Conservation (phyloP, 768 basidiomycete genomes). For the Phylloporus arenicola region DNA sequence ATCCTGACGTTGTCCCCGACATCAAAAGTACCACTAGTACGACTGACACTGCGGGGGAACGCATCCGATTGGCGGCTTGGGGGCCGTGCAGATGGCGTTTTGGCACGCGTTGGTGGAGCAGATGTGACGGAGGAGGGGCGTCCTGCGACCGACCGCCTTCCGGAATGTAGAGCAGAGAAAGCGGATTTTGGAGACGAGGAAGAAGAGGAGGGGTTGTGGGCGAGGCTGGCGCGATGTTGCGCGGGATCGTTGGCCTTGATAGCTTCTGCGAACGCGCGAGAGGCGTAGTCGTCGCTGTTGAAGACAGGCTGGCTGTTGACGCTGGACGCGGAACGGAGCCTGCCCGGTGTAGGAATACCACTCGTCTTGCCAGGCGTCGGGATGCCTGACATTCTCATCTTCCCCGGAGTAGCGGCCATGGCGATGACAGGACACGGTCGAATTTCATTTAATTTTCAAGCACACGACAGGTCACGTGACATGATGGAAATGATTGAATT, state of each 20-base stretch:
- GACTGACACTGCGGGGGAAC: constrained; percentile 42
- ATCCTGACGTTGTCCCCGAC: constrained; percentile 82
- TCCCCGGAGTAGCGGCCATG: constrained; percentile 44
- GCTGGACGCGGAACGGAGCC: constrained; percentile 63
- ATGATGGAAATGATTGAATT: constrained; percentile 3
- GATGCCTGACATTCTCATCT: constrained; percentile 37
- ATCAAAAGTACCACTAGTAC: constrained; percentile 47
- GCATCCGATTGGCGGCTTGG: constrained; percentile 64
- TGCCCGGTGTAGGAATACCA: constrained; percentile 66
- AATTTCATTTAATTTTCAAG: not conserved
- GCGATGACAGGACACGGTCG: constrained; percentile 1
- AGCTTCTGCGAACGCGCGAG: constrained; percentile 73
- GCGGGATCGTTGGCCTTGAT: constrained; percentile 78
- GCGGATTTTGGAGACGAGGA: constrained; percentile 42
- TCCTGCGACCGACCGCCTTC: constrained; percentile 44
- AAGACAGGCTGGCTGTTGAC: constrained; percentile 32
- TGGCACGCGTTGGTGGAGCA: constrained; percentile 39
- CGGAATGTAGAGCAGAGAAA: constrained; percentile 39
- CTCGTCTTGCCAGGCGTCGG: constrained; percentile 43
- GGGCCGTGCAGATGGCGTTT: constrained; percentile 55
- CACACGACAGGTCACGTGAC: constrained; percentile 19
- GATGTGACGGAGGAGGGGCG: constrained; percentile 63
- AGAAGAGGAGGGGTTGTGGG: constrained; percentile 37
- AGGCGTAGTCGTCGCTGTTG: constrained; percentile 50
- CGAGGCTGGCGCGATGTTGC: constrained; percentile 49